These are phyloP conservation scores for Bipolaris sorokiniana DNA, from an alignment of 2,329 filamentous ascomycete species.

Conservation along the genomic window DNA sequence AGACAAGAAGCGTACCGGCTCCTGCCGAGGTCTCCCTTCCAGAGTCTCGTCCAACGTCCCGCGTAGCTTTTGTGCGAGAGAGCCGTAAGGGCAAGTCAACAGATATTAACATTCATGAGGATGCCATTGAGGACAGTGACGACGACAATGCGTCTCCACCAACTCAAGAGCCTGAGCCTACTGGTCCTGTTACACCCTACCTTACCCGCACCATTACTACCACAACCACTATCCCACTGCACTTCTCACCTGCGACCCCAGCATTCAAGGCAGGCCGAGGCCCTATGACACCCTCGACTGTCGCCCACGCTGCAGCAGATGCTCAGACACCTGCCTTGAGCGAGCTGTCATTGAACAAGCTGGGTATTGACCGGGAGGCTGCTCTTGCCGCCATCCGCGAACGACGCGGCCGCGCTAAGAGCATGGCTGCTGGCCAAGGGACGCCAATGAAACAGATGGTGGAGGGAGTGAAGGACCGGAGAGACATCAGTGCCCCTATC, in stretches of 20 bases:
- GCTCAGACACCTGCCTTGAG: constrained; percentile 39
- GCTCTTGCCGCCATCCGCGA: constrained; percentile 77
- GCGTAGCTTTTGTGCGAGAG: constrained; percentile 17
- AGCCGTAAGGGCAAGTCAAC: constrained; percentile 22
- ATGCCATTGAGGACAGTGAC: constrained; percentile 40
- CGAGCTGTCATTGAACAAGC: constrained; percentile 43
- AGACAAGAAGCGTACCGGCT: constrained; percentile 27
- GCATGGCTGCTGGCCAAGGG: constrained; percentile 67
- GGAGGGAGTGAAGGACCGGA: constrained; percentile 54
- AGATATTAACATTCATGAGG: constrained; percentile 41
- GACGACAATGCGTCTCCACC: constrained; percentile 34
- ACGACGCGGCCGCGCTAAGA: constrained; percentile 72
- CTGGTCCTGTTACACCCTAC: constrained; percentile 40
- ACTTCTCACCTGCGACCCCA: constrained; percentile 52
- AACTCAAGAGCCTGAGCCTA: constrained; percentile 28
- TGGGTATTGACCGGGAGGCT: constrained; percentile 66
- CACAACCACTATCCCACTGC: constrained; percentile 56
- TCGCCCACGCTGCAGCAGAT: constrained; percentile 43
- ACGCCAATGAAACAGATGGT: constrained; percentile 67
- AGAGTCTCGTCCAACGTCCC: constrained; percentile 11
- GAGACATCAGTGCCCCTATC: constrained; percentile 57
- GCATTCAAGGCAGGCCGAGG: constrained; percentile 33
- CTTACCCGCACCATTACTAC: constrained; percentile 54
- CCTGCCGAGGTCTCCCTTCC: constrained; percentile 20
- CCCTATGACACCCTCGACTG: constrained; percentile 44